Percentiles rank a stretch among this genome's conserved stretches.
These are phyloP conservation scores for Lentinus polychrous DNA, from an alignment of 1,284 basidiomycete species.

Conservation along the genomic window DNA sequence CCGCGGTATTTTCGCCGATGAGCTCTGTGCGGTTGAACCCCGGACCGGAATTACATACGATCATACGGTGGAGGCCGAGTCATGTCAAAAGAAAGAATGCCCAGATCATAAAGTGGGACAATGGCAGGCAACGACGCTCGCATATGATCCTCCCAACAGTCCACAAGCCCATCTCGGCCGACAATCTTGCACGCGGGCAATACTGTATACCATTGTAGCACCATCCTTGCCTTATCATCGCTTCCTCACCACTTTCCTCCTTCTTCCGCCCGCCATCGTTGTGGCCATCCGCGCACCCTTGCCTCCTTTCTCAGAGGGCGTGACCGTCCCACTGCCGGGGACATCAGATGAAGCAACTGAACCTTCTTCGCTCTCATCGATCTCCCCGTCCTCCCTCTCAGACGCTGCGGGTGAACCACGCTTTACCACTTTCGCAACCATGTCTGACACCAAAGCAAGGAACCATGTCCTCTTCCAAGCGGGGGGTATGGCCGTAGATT, in stretches of 20 bases:
- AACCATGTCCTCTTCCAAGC: conserved; percentile 48
- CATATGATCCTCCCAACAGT: not conserved
- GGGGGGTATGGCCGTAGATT: conserved; percentile 38
- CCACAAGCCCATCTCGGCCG: not conserved
- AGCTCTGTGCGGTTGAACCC: not conserved
- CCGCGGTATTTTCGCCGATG: not conserved
- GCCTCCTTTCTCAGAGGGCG: conserved; percentile 24
- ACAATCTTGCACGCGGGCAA: not conserved
- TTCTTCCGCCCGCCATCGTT: conserved; percentile 49
- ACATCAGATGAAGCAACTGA: conserved; percentile 26
- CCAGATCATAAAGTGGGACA: too few species aligned
- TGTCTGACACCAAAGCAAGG: conserved; percentile 28
- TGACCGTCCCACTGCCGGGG: conserved; percentile 35
- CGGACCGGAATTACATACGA: not conserved
- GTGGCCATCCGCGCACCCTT: conserved; percentile 28
- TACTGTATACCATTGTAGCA: not conserved
- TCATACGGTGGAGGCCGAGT: not conserved
- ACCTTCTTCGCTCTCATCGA: conserved; percentile 26
- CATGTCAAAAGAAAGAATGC: too few species aligned
- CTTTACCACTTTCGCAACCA: conserved; percentile 27
- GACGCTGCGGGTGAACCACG: conserved; percentile 17
- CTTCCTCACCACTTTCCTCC: conserved; percentile 45
- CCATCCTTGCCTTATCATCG: conserved; percentile 20
- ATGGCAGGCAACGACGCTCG: too few species aligned
- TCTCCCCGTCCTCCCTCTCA: conserved; percentile 18